These are phyloP conservation scores for Talaromyces pinophilus DNA, from an alignment of 2,329 filamentous ascomycete species.

Conservation along the genomic window DNA sequence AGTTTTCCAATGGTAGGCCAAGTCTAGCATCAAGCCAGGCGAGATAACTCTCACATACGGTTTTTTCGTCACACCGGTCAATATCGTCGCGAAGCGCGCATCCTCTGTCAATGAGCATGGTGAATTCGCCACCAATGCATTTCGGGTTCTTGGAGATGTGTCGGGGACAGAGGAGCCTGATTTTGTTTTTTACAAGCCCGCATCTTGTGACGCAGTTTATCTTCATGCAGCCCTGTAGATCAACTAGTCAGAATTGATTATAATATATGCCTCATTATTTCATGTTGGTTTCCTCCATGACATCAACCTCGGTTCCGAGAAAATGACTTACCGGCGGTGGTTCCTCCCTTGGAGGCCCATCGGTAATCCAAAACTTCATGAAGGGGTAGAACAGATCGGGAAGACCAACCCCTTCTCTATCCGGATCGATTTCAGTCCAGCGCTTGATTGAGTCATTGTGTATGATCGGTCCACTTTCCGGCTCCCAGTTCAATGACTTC, in stretches of 20 bases:
- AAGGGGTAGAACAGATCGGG: conserved; percentile 7
- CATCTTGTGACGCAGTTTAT: conserved; percentile 20
- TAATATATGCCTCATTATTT: background rate
- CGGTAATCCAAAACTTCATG: conserved; percentile 17
- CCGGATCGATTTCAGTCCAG: conserved; percentile 15
- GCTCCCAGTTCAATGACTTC: background rate
- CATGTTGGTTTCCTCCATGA: too few species aligned
- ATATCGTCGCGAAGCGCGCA: conserved; percentile 12
- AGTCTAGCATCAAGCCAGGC: conserved; percentile 8
- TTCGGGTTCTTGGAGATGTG: conserved; percentile 17
- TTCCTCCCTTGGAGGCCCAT: conserved; percentile 11
- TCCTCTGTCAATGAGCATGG: conserved; percentile 16
- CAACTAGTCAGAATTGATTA: background rate
- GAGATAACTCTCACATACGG: conserved; percentile 13
- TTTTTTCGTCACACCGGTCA: conserved; percentile 13
- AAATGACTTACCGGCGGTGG: conserved; percentile 9
- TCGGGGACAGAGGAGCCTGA: conserved; percentile 7
- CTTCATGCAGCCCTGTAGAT: conserved; percentile 9
- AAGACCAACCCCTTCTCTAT: conserved; percentile 6
- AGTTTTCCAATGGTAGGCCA: conserved; percentile 1
- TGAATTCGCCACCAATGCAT: conserved; percentile 16
- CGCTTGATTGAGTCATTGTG: conserved; percentile 7
- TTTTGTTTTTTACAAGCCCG: conserved; percentile 17
- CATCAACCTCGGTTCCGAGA: background rate
- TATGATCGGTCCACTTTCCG: background rate